Conservation (phyloP, 1,284 basidiomycete species). For the Anthracocystis setariae region DNA sequence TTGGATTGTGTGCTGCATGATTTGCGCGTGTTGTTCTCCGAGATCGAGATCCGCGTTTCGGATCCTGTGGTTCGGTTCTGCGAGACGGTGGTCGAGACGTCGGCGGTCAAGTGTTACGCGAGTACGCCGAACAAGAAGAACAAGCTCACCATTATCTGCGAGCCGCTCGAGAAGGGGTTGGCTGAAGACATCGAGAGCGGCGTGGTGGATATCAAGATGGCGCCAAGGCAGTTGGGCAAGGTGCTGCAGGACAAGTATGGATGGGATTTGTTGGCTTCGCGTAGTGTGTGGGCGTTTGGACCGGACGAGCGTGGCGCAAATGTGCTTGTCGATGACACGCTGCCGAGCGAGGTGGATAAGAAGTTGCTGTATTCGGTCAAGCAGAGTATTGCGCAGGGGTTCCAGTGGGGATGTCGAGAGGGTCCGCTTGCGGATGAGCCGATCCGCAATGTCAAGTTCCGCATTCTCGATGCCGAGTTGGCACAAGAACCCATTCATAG, state of each 20-base stretch:
- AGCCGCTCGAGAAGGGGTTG: constrained; percentile 65
- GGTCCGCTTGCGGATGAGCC: constrained; percentile 98
- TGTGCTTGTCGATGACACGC: constrained; percentile 91
- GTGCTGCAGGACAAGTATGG: constrained; percentile 77
- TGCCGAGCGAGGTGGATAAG: constrained; percentile 96
- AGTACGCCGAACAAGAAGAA: constrained; percentile 96
- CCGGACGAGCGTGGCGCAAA: constrained; percentile 90
- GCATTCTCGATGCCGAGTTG: constrained; percentile 87
- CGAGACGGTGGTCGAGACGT: constrained; percentile 98
- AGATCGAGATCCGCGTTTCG: constrained; percentile 99
- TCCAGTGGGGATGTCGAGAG: constrained; percentile 98
- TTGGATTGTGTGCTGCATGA: constrained; percentile 98
- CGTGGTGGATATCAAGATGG: constrained; percentile 51
- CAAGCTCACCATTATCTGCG: constrained; percentile 64
- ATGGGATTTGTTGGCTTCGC: constrained; percentile 95
- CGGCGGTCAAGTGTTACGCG: constrained; percentile 96
- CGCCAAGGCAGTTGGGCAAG: constrained; percentile 61
- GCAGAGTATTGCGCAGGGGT: constrained; percentile 97
- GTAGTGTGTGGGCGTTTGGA: constrained; percentile 99
- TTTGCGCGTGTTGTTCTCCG: constrained; percentile 87
- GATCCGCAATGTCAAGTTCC: constrained; percentile 98
- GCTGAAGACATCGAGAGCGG: constrained; percentile 66
- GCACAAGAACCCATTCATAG: constrained; percentile 96
- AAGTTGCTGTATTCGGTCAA: constrained; percentile 87
- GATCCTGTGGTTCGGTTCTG: constrained; percentile 98